Evolutionary conservation across 2,329 filamentous ascomycete genomes (phyloP), one percentile per base, ranked within the genome.

Genomic region (Xylaria sp.): DNA sequence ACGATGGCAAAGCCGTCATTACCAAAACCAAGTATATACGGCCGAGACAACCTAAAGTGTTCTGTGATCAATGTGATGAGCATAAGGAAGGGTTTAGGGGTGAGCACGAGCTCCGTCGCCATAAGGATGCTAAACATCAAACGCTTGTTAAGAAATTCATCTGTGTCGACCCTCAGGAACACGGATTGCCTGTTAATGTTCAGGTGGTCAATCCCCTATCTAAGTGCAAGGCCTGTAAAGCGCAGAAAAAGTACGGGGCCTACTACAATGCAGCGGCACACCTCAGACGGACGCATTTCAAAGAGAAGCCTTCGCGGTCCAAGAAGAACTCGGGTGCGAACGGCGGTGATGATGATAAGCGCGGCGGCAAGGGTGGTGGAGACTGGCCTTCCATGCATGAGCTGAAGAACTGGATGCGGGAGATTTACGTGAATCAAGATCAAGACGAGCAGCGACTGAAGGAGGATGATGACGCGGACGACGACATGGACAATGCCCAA

Each of bases 241-340:
- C 86, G 52, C 82, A 86, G 63, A 97, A 97, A 83, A 86, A 88
- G 66, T 98, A 98, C 74, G 92, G 92, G 3, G 93, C 92, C 18
- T 96, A 97, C 81, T 97, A 98, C 81, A 98, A 98, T 75, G 95
- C 94, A 0, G 94, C 94, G 0, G 95, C 94, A 0, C 95, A 98
- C 78, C 86, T 98, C 9, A 88, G 94, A 48, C 90, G 95, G 58
- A 91, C 91, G 0, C 95, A 98, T 78, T 98, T 97, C 84, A 92
- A 91, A 76, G 90, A 84, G 60, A 88, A 87, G 79, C 77, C 81
- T 1, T 76, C 81, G 8, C 82, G 86, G 15, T 81, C 80, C 41
- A 83, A 83, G 74, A 81, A 80, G 74, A 74, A 70, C 20, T 76
- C 73, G 43, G 76, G 77, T 43, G 76, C 67, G 32, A 76, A 70